These are phyloP conservation scores for Leucaena leucocephala DNA, from an alignment of 306 rosid genomes.

Conservation along the genomic window DNA sequence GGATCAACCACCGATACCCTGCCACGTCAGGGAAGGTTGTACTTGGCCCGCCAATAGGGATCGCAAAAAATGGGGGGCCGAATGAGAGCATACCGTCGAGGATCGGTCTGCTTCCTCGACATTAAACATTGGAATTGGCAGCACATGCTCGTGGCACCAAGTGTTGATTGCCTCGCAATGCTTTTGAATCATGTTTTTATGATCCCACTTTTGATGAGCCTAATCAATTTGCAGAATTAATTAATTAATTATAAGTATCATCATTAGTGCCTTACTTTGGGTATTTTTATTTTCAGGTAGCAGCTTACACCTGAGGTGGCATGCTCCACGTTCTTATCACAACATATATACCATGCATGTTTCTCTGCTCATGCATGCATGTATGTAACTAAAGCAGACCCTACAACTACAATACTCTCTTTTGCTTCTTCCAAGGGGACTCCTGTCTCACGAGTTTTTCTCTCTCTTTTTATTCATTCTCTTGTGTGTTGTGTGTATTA, in stretches of 20 bases:
- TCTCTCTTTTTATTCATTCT: background rate
- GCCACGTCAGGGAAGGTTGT: constrained; percentile 8
- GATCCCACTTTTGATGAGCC: constrained; percentile 30
- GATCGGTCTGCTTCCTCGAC: constrained; percentile 4
- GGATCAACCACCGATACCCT: background rate
- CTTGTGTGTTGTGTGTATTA: background rate
- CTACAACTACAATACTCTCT: background rate
- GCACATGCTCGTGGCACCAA: constrained; percentile 8
- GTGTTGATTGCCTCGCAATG: constrained; percentile 13
- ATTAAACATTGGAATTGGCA: constrained; percentile 3
- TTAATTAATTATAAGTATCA: background rate
- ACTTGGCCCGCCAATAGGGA: background rate
- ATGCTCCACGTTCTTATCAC: constrained; percentile 59
- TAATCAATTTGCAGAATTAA: background rate
- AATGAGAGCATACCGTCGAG: background rate
- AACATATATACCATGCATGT: constrained; percentile 28
- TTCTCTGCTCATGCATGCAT: constrained; percentile 14
- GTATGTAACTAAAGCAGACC: background rate
- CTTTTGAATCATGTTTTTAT: constrained; percentile 19
- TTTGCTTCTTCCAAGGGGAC: background rate
- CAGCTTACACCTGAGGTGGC: constrained; percentile 55
- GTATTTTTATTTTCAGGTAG: constrained; percentile 31
- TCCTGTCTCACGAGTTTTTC: background rate
- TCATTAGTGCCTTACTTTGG: constrained; percentile 7
- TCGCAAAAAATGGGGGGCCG: background rate